phyloP scores from a whole-genome alignment of 805 yeast genomes.

The Lachancea meyersii region DNA sequence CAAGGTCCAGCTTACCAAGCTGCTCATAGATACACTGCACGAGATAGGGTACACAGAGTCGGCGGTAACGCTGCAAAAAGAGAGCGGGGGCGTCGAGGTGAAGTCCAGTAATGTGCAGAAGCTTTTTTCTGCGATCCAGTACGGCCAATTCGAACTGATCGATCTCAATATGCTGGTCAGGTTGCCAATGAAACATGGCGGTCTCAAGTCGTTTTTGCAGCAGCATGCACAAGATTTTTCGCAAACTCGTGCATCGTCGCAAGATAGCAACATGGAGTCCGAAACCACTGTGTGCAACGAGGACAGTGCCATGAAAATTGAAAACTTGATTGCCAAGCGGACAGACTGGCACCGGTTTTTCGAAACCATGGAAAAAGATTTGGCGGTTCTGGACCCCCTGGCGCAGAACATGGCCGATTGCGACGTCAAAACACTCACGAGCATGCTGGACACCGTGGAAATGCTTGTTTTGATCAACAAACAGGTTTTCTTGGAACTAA shows the following conservation, averaged over 20 bases:
- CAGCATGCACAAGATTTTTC: not conserved
- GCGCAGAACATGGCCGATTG: conserved; percentile 4
- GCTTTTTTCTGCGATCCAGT: conserved; percentile 35
- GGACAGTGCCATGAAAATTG: conserved; percentile 15
- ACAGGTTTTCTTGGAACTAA: conserved; percentile 27
- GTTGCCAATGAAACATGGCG: conserved; percentile 19
- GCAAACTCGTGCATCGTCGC: not conserved
- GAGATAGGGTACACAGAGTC: conserved; percentile 44
- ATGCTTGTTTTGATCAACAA: conserved; percentile 23
- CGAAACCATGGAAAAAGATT: conserved; percentile 14
- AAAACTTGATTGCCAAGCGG: conserved; percentile 11
- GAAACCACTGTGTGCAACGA: conserved; percentile 3
- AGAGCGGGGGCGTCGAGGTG: conserved; percentile 36
- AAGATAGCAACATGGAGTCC: not conserved
- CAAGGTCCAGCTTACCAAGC: conserved; percentile 38
- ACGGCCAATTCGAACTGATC: conserved; percentile 38
- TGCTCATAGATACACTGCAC: conserved; percentile 44
- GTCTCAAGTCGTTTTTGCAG: not conserved
- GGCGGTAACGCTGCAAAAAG: conserved; percentile 37
- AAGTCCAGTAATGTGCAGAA: conserved; percentile 40
- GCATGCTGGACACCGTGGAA: conserved; percentile 18
- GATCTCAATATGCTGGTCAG: conserved; percentile 28
- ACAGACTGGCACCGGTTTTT: conserved; percentile 16
- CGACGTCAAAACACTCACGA: conserved; percentile 12
- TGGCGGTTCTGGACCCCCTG: conserved; percentile 12